Percentiles rank a stretch among this genome's conserved stretches.
phyloP scores from a whole-genome alignment of 495 filamentous ascomycete species.

The Amphirosellinia nigrospora region DNA sequence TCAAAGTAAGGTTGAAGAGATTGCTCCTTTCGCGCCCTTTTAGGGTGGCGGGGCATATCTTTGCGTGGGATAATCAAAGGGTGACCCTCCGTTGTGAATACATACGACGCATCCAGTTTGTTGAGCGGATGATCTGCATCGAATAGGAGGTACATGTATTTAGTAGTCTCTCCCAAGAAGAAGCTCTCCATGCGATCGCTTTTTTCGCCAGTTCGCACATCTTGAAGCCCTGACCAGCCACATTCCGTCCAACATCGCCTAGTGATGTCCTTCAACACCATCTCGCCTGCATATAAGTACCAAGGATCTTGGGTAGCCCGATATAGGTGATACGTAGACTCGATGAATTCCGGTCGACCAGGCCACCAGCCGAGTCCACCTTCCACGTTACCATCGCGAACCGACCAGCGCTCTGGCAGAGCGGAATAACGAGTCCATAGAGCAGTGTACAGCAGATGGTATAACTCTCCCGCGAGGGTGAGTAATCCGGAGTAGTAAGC shows the following conservation, averaged over 20 bases:
- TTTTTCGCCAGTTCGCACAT: conserved; percentile 86
- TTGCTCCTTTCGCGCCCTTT: conserved; percentile 24
- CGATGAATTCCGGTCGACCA: conserved; percentile 92
- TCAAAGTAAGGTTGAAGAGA: conserved; percentile 41
- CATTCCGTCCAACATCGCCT: conserved; percentile 91
- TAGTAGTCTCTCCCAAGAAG: conserved; percentile 93
- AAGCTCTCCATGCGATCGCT: conserved; percentile 99
- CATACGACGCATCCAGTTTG: conserved; percentile 80
- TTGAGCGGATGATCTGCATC: conserved; percentile 87
- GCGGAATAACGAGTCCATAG: conserved; percentile 94
- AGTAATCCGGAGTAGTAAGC: conserved; percentile 96
- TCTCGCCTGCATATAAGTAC: conserved; percentile 95
- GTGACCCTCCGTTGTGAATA: conserved; percentile 96
- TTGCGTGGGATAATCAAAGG: conserved; percentile 82
- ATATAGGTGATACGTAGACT: conserved; percentile 93
- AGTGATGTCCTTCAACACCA: conserved; percentile 88
- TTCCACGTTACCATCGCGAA: conserved; percentile 83
- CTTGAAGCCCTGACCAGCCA: conserved; percentile 94
- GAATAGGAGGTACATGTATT: conserved; percentile 92
- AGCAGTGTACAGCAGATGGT: conserved; percentile 88
- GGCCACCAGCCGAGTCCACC: conserved; percentile 92
- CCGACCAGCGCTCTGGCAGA: conserved; percentile 92
- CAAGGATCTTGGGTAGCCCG: conserved; percentile 93
- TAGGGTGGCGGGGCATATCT: conserved; percentile 21
- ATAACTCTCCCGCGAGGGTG: conserved; percentile 81